Base-by-base conservation (phyloP, 345 rosid species). In the Brassica nigra region DNA sequence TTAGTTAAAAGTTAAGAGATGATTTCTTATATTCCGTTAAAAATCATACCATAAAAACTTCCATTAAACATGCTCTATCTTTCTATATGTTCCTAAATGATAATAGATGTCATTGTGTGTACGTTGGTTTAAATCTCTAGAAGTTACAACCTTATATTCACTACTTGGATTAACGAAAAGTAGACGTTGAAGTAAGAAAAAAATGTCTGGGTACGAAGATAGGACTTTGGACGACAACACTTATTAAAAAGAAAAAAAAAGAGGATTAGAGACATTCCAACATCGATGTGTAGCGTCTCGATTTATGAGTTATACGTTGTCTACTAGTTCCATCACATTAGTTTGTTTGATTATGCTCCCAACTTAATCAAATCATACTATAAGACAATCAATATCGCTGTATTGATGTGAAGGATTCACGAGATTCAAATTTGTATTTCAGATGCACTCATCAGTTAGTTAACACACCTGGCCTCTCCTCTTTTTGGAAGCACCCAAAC, bases 201-300 rank as follows among this genome's bases (percentile, higher is more conserved):
- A 42, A 42, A 11, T 42, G n/a, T 10, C 14, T 11, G 49, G 3
- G 49, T 42, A 11, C 49, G 49, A 10, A 42, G n/a, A 39, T 47
- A 55, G 30, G 70, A 77, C 2, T 6, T 34, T 59, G 36, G 52
- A 68, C 73, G 82, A 79, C 82, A 68, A 11, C 5, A 27, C 27
- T 61, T 37, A 57, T 8, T 66, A 16, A 11, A 37, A 71, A 30
- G 16, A 66, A 8, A 36, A 36, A 34, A 15, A 44, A 16, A 30
- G 70, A 37, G 44, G 44, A 37, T 37, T 37, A 37, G 44, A 44
- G 42, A 64, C 72, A 66, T 57, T 72, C 73, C 68, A 58, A 66
- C 74, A 79, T 66, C 69, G 63, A 73, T 62, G 63, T 68, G 76
- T 37, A 78, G 77, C 81, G 59, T 72, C 73, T 71, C 72, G 73